These are phyloP conservation scores for Vanilla planifolia DNA, from an alignment of 106 monocot genomes.

Conservation along the genomic window DNA sequence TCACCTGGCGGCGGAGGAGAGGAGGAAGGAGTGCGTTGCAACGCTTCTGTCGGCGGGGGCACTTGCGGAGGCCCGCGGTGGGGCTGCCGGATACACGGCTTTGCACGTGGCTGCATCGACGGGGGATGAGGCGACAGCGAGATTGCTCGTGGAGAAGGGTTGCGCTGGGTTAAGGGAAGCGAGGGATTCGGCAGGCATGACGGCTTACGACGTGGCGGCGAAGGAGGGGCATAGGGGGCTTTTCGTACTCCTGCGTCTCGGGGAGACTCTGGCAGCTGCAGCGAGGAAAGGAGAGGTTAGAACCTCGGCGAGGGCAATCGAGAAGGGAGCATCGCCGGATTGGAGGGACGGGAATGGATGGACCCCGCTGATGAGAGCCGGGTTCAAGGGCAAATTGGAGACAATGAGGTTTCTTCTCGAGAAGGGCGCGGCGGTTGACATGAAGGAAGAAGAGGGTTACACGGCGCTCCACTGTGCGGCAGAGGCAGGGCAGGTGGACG, in stretches of 20 bases:
- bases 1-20: constrained; percentile 26
- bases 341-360: constrained; percentile 47
- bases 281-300: constrained; percentile 38
- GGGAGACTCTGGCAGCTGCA: constrained; percentile 20
- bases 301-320: constrained; percentile 11
- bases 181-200: constrained; percentile 29
- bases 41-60: constrained; percentile 27
- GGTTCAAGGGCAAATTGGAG: constrained; percentile 41
- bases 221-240: constrained; percentile 27
- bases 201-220: constrained; percentile 41
- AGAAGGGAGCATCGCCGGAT: constrained; percentile 29
- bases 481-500: constrained; percentile 39
- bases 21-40: constrained; percentile 19
- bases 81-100: constrained; percentile 27
- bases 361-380: constrained; percentile 54
- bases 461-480: constrained; percentile 53
- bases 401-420: constrained; percentile 24
- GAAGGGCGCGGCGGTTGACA: constrained; percentile 32
- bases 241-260: constrained; percentile 24
- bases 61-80: constrained; percentile 23
- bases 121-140: constrained; percentile 36
- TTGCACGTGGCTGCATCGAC: constrained; percentile 33
- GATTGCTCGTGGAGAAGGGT: constrained; percentile 18
- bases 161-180: constrained; percentile 20
- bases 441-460: constrained; percentile 41